Percentiles rank a stretch among this genome's conserved stretches.
These are phyloP conservation scores for Ophiostoma tasmaniense DNA, from an alignment of 2,329 filamentous ascomycete species.

Conservation along the genomic window DNA sequence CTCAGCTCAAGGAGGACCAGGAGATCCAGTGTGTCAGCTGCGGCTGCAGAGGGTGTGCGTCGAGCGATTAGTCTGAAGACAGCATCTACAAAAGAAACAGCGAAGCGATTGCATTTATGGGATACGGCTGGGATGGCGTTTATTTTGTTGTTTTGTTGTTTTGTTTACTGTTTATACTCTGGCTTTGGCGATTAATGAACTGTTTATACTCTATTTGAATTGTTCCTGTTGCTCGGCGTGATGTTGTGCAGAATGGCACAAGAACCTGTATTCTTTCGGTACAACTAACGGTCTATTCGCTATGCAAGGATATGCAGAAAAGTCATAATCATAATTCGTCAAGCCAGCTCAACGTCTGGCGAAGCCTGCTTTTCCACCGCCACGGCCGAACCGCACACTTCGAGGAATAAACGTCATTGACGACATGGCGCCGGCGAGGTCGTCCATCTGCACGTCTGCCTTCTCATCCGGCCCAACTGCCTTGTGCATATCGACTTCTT, in stretches of 20 bases:
- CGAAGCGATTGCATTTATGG: conserved; percentile 3
- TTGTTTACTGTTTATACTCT: neutral
- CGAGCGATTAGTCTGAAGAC: conserved; percentile 11
- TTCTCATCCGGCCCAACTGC: neutral
- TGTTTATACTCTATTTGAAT: neutral
- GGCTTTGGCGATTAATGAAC: neutral
- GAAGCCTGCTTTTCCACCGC: conserved; percentile 44
- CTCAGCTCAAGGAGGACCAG: conserved; percentile 81
- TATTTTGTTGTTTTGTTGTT: neutral
- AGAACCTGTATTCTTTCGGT: neutral
- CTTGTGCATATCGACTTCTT: neutral
- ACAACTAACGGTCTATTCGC: neutral
- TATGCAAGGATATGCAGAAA: neutral
- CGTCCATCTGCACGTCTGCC: conserved; percentile 40
- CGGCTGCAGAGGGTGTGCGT: conserved; percentile 79
- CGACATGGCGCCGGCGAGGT: conserved; percentile 60
- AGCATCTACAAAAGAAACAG: neutral
- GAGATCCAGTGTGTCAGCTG: conserved; percentile 92
- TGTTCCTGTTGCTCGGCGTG: neutral
- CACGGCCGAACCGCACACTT: conserved; percentile 55
- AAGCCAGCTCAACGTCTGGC: conserved; percentile 28
- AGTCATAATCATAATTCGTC: neutral
- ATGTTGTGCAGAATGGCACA: neutral
- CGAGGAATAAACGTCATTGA: conserved; percentile 61
- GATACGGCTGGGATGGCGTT: neutral